These are phyloP conservation scores for Cryptococcus wingfieldii DNA, from an alignment of 1,284 basidiomycete species.

Conservation along the genomic window DNA sequence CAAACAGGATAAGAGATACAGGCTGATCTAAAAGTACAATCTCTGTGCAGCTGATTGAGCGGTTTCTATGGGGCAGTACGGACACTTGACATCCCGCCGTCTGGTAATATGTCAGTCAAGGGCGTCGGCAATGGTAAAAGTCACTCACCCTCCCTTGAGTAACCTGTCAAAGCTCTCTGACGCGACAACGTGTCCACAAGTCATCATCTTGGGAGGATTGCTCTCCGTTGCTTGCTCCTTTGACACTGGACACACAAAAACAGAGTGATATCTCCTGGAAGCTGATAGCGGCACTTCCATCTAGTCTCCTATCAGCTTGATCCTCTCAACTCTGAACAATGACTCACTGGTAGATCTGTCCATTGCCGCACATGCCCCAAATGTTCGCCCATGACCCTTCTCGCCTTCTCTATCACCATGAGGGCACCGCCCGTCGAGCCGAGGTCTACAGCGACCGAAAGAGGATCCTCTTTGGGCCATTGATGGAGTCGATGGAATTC, in stretches of 20 bases:
- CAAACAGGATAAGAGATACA: neutral
- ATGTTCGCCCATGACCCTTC: constrained; percentile 80
- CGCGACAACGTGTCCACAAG: constrained; percentile 89
- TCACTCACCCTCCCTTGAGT: constrained; percentile 76
- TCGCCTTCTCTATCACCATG: constrained; percentile 83
- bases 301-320: constrained; percentile 50
- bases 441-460: constrained; percentile 81
- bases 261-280: constrained; percentile 88
- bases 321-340: neutral
- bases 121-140: neutral
- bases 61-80: constrained; percentile 48
- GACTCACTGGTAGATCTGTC: constrained; percentile 81
- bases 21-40: constrained; percentile 40
- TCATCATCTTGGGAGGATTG: constrained; percentile 97
- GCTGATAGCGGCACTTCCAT: constrained; percentile 87
- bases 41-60: constrained; percentile 33
- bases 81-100: constrained; percentile 46
- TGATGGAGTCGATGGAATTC: constrained; percentile 84
- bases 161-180: constrained; percentile 82
- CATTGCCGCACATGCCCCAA: constrained; percentile 83
- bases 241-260: constrained; percentile 95
- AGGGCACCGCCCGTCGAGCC: constrained; percentile 78
- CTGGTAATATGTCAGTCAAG: constrained; percentile 12
- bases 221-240: constrained; percentile 90
- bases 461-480: constrained; percentile 80